These are phyloP conservation scores for Fusarium floridanum DNA, from an alignment of 2,329 filamentous ascomycete species.

Conservation along the genomic window DNA sequence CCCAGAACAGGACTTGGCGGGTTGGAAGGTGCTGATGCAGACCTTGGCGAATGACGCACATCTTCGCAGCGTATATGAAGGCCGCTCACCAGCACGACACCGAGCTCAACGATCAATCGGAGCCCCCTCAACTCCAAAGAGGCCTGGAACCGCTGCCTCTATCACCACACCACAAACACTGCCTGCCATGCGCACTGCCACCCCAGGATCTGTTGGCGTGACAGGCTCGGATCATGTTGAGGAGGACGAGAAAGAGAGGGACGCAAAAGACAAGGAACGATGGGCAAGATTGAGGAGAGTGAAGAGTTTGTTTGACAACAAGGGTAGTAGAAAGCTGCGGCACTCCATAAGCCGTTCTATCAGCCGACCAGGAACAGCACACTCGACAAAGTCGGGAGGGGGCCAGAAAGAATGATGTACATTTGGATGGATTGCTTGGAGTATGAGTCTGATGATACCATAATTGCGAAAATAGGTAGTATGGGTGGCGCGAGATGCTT, in stretches of 20 bases:
- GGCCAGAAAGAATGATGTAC: slow-evolving; percentile 30
- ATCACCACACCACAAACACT: slow-evolving; percentile 26
- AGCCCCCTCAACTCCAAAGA: slow-evolving; percentile 41
- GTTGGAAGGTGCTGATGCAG: slow-evolving; percentile 67
- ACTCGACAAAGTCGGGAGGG: slow-evolving; percentile 46
- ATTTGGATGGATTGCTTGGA: not conserved
- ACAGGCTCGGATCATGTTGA: slow-evolving; percentile 34
- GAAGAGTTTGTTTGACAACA: slow-evolving; percentile 78
- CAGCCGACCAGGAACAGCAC: slow-evolving; percentile 56
- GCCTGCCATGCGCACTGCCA: slow-evolving; percentile 17
- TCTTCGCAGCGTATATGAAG: slow-evolving; percentile 57
- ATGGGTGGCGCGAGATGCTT: not conserved
- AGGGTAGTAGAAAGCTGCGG: slow-evolving; percentile 67
- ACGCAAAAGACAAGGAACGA: slow-evolving; percentile 76
- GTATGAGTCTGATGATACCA: slow-evolving; percentile 20
- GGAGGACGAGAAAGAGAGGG: slow-evolving; percentile 60
- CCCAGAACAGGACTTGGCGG: slow-evolving; percentile 57
- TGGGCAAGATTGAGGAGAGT: slow-evolving; percentile 79
- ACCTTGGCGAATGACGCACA: slow-evolving; percentile 71
- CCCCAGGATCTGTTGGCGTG: slow-evolving; percentile 14
- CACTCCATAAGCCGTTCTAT: slow-evolving; percentile 54
- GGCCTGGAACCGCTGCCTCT: slow-evolving; percentile 32
- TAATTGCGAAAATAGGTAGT: slow-evolving; percentile 1
- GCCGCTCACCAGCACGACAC: slow-evolving; percentile 41
- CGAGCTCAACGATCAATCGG: slow-evolving; percentile 25